These are phyloP conservation scores for Penicillium ucsense DNA, from an alignment of 495 filamentous ascomycete species.

Conservation along the genomic window DNA sequence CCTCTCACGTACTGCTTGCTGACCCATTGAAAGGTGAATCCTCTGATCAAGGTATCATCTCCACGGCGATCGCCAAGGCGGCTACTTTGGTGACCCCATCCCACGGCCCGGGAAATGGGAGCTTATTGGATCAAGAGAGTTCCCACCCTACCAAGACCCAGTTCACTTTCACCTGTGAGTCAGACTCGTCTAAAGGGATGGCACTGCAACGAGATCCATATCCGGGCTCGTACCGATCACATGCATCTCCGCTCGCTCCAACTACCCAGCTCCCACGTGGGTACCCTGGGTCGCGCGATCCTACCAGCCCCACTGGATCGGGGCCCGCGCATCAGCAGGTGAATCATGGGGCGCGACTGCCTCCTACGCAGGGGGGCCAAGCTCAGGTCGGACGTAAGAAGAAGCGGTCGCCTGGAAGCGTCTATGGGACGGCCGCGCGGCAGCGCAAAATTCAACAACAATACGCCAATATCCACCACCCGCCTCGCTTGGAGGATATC, in stretches of 20 bases:
- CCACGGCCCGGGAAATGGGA: conserved; percentile 61
- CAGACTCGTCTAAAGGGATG: conserved; percentile 58
- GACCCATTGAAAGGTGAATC: conserved; percentile 19
- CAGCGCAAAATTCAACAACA: conserved; percentile 61
- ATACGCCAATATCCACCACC: conserved; percentile 66
- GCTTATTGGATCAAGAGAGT: conserved; percentile 61
- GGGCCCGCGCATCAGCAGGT: conserved; percentile 22
- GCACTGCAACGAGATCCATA: conserved; percentile 36
- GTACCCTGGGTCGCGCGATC: conserved; percentile 50
- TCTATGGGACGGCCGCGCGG: conserved; percentile 52
- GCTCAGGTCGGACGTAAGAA: conserved; percentile 40
- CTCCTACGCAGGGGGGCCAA: conserved; percentile 31
- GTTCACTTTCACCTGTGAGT: conserved; percentile 87
- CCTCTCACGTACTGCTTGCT: conserved; percentile 3
- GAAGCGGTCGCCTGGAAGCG: conserved; percentile 46
- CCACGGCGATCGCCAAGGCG: conserved; percentile 79
- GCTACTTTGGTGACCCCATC: conserved; percentile 55
- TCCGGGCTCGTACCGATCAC: conserved; percentile 23
- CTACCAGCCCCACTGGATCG: conserved; percentile 49
- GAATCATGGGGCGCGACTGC: conserved; percentile 19
- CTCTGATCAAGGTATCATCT: conserved; percentile 70
- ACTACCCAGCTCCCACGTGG: conserved; percentile 25
- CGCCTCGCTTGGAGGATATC: conserved; percentile 61
- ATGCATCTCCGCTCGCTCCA: conserved; percentile 20
- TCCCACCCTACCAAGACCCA: conserved; percentile 60